phyloP scores from a whole-genome alignment of 768 basidiomycete genomes.

The Panaeolus papilionaceus region DNA sequence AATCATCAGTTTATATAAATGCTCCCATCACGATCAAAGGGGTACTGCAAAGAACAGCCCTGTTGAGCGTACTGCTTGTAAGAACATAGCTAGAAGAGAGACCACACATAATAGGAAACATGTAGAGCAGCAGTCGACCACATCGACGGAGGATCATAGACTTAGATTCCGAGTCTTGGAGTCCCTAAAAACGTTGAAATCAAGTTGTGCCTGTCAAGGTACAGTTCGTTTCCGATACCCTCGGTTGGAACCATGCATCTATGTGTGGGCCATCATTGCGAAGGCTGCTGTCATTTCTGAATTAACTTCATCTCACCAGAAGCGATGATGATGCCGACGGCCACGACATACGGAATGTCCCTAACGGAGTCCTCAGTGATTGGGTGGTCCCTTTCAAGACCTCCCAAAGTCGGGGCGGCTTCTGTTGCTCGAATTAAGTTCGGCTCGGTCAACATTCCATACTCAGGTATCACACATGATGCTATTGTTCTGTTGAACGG shows the following conservation, averaged over 20 bases:
- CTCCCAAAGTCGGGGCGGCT: neutral
- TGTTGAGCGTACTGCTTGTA: neutral
- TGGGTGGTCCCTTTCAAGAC: neutral
- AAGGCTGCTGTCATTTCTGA: neutral
- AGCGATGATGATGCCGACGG: conserved; percentile 12
- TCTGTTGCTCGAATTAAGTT: neutral
- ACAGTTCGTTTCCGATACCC: neutral
- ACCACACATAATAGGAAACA: neutral
- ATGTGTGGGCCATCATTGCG: conserved; percentile 3
- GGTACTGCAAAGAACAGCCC: neutral
- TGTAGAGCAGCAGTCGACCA: neutral
- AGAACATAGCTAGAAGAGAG: neutral
- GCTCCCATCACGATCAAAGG: neutral
- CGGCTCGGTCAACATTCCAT: neutral
- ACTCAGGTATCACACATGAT: neutral
- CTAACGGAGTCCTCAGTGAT: neutral
- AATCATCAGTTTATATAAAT: neutral
- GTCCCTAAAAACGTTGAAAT: neutral
- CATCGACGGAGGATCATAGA: neutral
- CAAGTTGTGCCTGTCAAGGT: neutral
- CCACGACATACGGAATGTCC: neutral
- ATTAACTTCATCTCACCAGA: neutral
- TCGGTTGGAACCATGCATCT: conserved; percentile 2
- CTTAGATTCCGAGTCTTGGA: no score
- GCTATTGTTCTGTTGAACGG: neutral